These are phyloP conservation scores for Neocallimastix lanati DNA, from an alignment of 192 early-diverging fungal species.

Conservation along the genomic window DNA sequence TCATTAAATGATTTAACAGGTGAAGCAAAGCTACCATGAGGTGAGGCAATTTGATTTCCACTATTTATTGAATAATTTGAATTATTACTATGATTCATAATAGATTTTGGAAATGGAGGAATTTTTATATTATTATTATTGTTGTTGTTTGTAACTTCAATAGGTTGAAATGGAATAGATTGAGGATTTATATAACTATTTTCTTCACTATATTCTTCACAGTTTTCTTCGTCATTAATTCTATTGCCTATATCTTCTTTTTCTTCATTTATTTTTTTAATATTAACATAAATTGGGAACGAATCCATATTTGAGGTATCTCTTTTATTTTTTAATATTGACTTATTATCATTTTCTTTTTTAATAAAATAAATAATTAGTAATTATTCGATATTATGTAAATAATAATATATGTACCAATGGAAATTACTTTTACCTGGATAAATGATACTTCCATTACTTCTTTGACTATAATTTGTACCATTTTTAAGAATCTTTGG, in stretches of 20 bases:
- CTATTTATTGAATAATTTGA: background rate
- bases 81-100: background rate
- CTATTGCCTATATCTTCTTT: background rate
- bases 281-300: background rate
- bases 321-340: background rate
- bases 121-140: background rate
- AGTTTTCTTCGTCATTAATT: background rate
- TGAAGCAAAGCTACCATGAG: background rate
- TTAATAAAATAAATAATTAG: too few species aligned
- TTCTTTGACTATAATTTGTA: background rate
- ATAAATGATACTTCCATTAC: background rate
- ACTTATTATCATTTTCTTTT: background rate
- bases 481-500: background rate
- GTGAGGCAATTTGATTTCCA: background rate
- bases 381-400: too few species aligned
- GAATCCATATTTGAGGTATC: background rate
- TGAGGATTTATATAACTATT: background rate
- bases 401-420: too few species aligned
- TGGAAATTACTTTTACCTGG: too few species aligned
- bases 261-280: background rate
- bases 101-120: background rate
- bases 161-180: background rate
- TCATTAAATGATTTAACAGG: background rate
- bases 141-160: background rate
- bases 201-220: background rate